Base-by-base conservation (phyloP, 352 stramenopile species). In the Globisporangium okanoganense region DNA sequence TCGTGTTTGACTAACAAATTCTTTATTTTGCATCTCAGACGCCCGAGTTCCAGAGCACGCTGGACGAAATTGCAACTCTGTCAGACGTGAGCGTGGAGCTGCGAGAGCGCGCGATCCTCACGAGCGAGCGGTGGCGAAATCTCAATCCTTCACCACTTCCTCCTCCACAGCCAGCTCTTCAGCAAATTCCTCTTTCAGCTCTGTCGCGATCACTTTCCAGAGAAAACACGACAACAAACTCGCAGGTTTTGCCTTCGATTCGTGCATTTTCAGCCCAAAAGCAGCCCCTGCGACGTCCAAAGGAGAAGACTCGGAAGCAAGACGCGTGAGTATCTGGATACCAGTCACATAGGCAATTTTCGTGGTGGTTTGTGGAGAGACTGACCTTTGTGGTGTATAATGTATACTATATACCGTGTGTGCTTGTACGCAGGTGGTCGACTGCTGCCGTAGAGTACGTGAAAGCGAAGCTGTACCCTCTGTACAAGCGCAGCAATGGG, bases 401-500 rank as follows among this genome's bases (percentile, higher is more conserved):
- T n/a, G n/a, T n/a, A n/a, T n/a, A n/a, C n/a, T n/a, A n/a, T n/a
- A n/a, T n/a, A n/a, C n/a, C n/a, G n/a, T n/a, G 31, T 29, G 29
- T 31, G n/a, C 27, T 49, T 41, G 9, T n/a, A 9, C n/a, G 10
- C 12, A n/a, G 13, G 48, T 35, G 31, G 47, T n/a, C 38, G 87
- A 75, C 14, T 90, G 78, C 70, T 10, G 81, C 81, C 9, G 76
- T 92, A n/a, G 76, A 85, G 48, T 91, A 93, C 35, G 81, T 93
- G 12, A 95, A 93, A 44, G 66, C 63, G 0, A 92, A 92, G 61
- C 50, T 95, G 22, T 92, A 95, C 56, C 85, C 85, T 1, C 58
- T 88, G 2, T 92, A 92, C 72, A 91, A 91, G 29, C 67, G 85
- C 18, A 73, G 62, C 36, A 70, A 69, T 20, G 76, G 78, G 2